Conservation (phyloP, 2,329 filamentous ascomycete genomes). For the Pseudomassariella vexata region DNA sequence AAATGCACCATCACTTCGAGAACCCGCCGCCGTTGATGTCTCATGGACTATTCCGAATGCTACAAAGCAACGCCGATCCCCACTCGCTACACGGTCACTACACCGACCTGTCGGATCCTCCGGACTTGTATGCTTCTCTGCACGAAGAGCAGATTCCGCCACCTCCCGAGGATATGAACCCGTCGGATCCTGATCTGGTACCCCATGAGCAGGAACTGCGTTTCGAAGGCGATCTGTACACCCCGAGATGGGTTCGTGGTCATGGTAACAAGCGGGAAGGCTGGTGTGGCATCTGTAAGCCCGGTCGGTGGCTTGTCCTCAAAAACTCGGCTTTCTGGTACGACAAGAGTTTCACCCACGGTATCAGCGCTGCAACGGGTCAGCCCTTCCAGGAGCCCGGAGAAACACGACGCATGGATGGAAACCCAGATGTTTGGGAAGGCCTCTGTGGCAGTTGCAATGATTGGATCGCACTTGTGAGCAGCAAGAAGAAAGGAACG, state of each 20-base stretch:
- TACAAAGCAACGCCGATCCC: conserved; percentile 69
- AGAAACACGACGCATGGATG: conserved; percentile 69
- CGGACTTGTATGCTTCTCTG: conserved; percentile 70
- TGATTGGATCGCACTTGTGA: conserved; percentile 76
- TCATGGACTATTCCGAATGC: conserved; percentile 66
- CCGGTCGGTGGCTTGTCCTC: conserved; percentile 77
- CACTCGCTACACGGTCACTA: conserved; percentile 65
- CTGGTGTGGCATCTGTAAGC: conserved; percentile 86
- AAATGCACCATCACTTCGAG: conserved; percentile 49
- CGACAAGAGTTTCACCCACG: conserved; percentile 85
- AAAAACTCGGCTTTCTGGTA: conserved; percentile 94
- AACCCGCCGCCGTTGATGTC: conserved; percentile 60
- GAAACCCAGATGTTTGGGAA: conserved; percentile 77
- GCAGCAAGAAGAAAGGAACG: conserved; percentile 87
- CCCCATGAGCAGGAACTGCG: conserved; percentile 75
- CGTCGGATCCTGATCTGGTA: conserved; percentile 66
- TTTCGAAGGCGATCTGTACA: conserved; percentile 78
- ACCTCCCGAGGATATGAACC: conserved; percentile 76
- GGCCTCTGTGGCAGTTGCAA: conserved; percentile 73
- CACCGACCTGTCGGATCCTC: conserved; percentile 67
- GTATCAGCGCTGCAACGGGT: conserved; percentile 77
- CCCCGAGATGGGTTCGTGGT: conserved; percentile 76
- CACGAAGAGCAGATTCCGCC: conserved; percentile 69
- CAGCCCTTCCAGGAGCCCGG: conserved; percentile 72
- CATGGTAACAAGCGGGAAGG: conserved; percentile 84